Conservation (phyloP, 2,329 filamentous ascomycete species). For the Claviceps sp. region DNA sequence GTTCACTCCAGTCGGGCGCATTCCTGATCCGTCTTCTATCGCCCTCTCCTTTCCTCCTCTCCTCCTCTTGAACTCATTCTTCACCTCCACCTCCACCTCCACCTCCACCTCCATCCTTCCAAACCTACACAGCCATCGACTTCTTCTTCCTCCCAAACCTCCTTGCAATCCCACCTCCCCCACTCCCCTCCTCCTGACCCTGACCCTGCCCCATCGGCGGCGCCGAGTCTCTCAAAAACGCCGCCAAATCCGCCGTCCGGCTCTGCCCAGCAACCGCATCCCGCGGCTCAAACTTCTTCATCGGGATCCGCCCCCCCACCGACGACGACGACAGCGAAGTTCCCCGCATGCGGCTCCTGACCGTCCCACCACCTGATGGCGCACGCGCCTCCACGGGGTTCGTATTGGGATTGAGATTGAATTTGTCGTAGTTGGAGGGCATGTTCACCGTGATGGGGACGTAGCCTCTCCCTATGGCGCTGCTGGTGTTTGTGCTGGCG, state of each 20-base stretch:
- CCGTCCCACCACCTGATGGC: no score
- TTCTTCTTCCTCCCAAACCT: slow-evolving; percentile 40
- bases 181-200: slow-evolving; percentile 19
- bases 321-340: slow-evolving; percentile 14
- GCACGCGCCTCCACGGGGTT: slow-evolving; percentile 5
- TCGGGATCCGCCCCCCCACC: slow-evolving; percentile 28
- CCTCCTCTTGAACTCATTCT: not conserved
- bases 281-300: slow-evolving; percentile 46
- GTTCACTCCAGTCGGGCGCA: no score
- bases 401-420: slow-evolving; percentile 10
- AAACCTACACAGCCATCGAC: slow-evolving; percentile 14
- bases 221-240: slow-evolving; percentile 57
- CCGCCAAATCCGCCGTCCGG: slow-evolving; percentile 55
- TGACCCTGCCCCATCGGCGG: slow-evolving; percentile 32
- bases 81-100: not conserved
- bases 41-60: no score
- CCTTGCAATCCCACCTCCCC: slow-evolving; percentile 27
- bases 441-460: slow-evolving; percentile 41
- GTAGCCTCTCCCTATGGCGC: slow-evolving; percentile 23
- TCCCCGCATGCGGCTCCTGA: slow-evolving; percentile 8
- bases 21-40: no score
- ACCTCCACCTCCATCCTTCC: not conserved
- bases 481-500: not conserved
- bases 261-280: slow-evolving; percentile 36
- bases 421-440: slow-evolving; percentile 31